Percentiles rank a stretch among this genome's conserved stretches.
Evolutionary conservation across 2,329 filamentous ascomycete genomes (phyloP).

Genomic region (Epichloe baconii): DNA sequence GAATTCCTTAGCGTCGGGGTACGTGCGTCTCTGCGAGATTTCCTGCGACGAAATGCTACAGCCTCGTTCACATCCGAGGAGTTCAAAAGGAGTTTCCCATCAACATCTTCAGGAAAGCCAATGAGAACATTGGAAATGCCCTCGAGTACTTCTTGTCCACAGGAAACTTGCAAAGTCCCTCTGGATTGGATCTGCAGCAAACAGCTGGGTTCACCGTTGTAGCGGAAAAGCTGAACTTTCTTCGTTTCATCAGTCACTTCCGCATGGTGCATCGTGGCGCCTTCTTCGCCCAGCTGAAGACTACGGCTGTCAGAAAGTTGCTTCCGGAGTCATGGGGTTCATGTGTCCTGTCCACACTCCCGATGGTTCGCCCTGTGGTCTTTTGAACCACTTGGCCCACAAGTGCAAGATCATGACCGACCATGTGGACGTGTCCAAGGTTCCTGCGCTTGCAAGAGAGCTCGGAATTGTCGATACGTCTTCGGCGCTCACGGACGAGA

Average conservation of each 20-base stretch:
- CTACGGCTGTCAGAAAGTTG: slow-evolving; percentile 89
- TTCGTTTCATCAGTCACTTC: slow-evolving; percentile 97
- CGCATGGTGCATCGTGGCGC: slow-evolving; percentile 97
- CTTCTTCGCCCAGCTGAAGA: slow-evolving; percentile 96
- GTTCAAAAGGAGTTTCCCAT: slow-evolving; percentile 70
- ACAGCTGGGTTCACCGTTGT: slow-evolving; percentile 91
- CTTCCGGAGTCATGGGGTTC: slow-evolving; percentile 95
- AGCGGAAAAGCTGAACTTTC: slow-evolving; percentile 97
- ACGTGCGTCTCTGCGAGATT: slow-evolving; percentile 41
- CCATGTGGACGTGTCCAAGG: slow-evolving; percentile 56
- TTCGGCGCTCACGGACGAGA: slow-evolving; percentile 68
- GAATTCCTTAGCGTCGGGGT: slow-evolving; percentile 59
- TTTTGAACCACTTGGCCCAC: slow-evolving; percentile 89
- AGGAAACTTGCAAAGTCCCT: slow-evolving; percentile 82
- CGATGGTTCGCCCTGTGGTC: slow-evolving; percentile 86
- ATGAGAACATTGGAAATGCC: slow-evolving; percentile 75
- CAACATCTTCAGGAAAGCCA: slow-evolving; percentile 67
- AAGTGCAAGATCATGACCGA: slow-evolving; percentile 83
- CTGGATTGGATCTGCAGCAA: slow-evolving; percentile 88
- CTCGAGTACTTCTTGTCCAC: slow-evolving; percentile 95
- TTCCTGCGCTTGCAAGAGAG: slow-evolving; percentile 63
- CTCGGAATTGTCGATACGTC: slow-evolving; percentile 67
- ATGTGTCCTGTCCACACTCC: slow-evolving; percentile 95
- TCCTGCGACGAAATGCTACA: slow-evolving; percentile 40
- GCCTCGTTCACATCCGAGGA: slow-evolving; percentile 64